Percentiles rank a stretch among this genome's conserved stretches.
Conservation (phyloP, 2,329 filamentous ascomycete genomes). For the Aspergillus costaricaensis region DNA sequence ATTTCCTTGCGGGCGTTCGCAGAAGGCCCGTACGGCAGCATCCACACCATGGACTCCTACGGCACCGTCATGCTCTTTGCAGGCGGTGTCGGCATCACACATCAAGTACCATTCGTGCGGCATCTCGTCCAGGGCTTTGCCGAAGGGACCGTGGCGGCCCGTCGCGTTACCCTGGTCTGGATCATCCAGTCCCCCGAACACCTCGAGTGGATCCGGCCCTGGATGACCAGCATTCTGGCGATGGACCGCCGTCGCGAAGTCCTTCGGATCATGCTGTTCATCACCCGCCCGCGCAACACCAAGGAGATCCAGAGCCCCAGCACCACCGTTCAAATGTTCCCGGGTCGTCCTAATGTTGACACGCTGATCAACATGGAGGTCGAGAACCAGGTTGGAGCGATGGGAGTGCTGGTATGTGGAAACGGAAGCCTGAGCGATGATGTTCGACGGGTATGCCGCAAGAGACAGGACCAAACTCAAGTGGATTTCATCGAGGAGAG, state of each 20-base stretch:
- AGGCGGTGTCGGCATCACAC: constrained; percentile 91
- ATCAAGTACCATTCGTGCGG: constrained; percentile 85
- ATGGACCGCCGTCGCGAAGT: constrained; percentile 81
- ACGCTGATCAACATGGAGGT: constrained; percentile 81
- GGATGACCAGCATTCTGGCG: constrained; percentile 74
- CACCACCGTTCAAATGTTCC: constrained; percentile 84
- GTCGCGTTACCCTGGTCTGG: constrained; percentile 84
- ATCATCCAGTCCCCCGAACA: constrained; percentile 86
- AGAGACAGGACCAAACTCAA: constrained; percentile 61
- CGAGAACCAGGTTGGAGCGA: constrained; percentile 78
- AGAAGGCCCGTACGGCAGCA: constrained; percentile 85
- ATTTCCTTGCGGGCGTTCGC: constrained; percentile 71
- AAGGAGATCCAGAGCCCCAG: constrained; percentile 77
- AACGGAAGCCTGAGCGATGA: constrained; percentile 75
- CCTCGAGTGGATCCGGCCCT: constrained; percentile 89
- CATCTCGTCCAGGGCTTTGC: constrained; percentile 72
- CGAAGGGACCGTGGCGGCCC: constrained; percentile 73
- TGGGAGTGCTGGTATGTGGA: constrained; percentile 81
- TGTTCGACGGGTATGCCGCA: constrained; percentile 68
- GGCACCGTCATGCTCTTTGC: constrained; percentile 89
- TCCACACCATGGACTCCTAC: constrained; percentile 86
- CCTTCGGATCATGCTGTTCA: constrained; percentile 82
- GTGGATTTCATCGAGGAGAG: constrained; percentile 78
- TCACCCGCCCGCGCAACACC: constrained; percentile 83
- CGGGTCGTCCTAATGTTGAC: constrained; percentile 80